Evolutionary conservation across 495 filamentous ascomycete genomes (phyloP).

Genomic region (Penicillium salamii): DNA sequence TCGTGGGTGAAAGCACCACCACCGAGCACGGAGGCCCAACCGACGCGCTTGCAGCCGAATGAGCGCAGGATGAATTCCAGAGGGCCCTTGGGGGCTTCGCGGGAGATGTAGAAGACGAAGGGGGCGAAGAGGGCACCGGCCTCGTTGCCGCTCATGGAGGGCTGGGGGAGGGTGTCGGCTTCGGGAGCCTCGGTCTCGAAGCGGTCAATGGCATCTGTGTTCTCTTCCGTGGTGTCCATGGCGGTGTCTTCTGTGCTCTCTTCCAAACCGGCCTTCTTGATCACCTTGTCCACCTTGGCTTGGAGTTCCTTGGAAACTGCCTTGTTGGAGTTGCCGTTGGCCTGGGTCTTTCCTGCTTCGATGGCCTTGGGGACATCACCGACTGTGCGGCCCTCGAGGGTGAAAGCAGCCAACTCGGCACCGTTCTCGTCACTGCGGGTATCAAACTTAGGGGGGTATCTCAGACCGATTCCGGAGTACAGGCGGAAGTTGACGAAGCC

Average conservation of each 20-base stretch:
- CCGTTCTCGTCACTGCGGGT: conserved; percentile 79
- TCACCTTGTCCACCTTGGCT: conserved; percentile 53
- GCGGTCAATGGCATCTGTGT: conserved; percentile 75
- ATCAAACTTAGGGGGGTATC: conserved; percentile 95
- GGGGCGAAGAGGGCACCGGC: conserved; percentile 71
- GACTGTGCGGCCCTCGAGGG: conserved; percentile 69
- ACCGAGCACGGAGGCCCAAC: conserved; percentile 86
- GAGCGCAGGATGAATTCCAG: conserved; percentile 92
- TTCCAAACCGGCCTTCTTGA: conserved; percentile 42
- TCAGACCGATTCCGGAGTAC: conserved; percentile 83
- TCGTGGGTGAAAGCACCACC: conserved; percentile 89
- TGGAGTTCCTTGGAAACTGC: conserved; percentile 49
- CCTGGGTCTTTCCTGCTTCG: conserved; percentile 46
- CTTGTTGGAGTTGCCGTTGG: conserved; percentile 42
- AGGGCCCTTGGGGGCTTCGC: conserved; percentile 86
- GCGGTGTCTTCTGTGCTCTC: conserved; percentile 44
- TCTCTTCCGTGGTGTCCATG: conserved; percentile 40
- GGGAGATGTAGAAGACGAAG: conserved; percentile 88
- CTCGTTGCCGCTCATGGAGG: conserved; percentile 55
- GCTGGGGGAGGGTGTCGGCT: conserved; percentile 85
- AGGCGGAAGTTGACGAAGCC: conserved; percentile 94
- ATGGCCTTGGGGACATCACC: conserved; percentile 52
- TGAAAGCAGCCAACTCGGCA: conserved; percentile 89
- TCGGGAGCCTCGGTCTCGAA: conserved; percentile 76
- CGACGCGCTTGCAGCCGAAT: conserved; percentile 94